These are phyloP conservation scores for Scleromitrula shiraiana DNA, from an alignment of 2,329 filamentous ascomycete species.

Conservation along the genomic window DNA sequence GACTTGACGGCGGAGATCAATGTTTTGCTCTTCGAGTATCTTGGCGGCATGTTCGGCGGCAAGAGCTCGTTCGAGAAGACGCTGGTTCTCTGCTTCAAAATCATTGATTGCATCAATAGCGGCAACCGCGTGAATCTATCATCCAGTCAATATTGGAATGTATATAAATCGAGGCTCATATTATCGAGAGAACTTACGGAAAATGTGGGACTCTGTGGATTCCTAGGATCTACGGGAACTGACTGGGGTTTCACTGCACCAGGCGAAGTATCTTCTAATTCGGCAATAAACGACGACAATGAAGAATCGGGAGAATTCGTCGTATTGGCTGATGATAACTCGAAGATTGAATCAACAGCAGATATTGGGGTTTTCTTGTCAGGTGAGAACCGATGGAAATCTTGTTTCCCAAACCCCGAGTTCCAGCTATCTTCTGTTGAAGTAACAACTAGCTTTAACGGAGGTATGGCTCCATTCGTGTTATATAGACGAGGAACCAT, in stretches of 20 bases:
- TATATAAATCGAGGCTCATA: not conserved
- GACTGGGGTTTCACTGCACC: not conserved
- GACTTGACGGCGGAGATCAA: conserved; percentile 17
- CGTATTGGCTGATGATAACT: conserved; percentile 12
- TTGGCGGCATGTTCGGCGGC: conserved; percentile 24
- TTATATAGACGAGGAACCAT: not conserved
- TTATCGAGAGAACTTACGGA: not conserved
- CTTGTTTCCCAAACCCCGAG: conserved; percentile 13
- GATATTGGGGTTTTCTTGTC: conserved; percentile 18
- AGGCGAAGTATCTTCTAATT: conserved; percentile 25
- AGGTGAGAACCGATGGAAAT: conserved; percentile 14
- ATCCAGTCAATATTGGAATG: not conserved
- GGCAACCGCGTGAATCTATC: conserved; percentile 1
- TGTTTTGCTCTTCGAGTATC: conserved; percentile 18
- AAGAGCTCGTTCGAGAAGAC: conserved; percentile 9
- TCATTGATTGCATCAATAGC: conserved; percentile 10
- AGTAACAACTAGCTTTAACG: conserved; percentile 14
- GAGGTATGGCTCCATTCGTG: not conserved
- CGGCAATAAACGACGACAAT: conserved; percentile 17
- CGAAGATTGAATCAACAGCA: conserved; percentile 23
- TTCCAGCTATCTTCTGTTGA: conserved; percentile 16
- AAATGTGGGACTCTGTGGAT: not conserved
- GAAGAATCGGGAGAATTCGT: conserved; percentile 15
- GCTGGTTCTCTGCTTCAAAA: conserved; percentile 8
- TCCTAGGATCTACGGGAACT: not conserved